phyloP scores from a whole-genome alignment of 768 basidiomycete genomes.

The Pleurotus platypus region DNA sequence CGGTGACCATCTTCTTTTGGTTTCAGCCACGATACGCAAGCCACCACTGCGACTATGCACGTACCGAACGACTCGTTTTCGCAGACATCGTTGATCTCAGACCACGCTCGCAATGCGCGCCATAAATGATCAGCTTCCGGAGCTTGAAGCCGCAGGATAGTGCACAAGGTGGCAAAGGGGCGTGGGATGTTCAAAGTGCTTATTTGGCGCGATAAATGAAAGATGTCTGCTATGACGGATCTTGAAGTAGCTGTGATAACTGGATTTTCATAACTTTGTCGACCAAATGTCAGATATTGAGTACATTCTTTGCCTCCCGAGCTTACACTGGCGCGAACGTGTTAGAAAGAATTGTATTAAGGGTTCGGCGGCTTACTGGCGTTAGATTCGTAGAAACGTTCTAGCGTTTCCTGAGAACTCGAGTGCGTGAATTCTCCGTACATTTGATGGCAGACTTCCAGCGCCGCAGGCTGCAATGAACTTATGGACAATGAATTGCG shows the following conservation, averaged over 20 bases:
- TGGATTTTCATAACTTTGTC: constrained; percentile 72
- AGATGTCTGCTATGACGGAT: constrained; percentile 68
- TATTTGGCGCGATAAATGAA: constrained; percentile 55
- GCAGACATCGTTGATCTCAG: constrained; percentile 68
- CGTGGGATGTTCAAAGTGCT: constrained; percentile 65
- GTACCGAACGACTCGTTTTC: constrained; percentile 80
- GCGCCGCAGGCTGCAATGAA: constrained; percentile 51
- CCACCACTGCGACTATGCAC: constrained; percentile 9
- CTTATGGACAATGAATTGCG: constrained; percentile 28
- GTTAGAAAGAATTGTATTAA: not conserved
- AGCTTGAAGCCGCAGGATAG: constrained; percentile 45
- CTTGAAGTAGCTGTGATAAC: constrained; percentile 73
- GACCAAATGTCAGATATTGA: constrained; percentile 4
- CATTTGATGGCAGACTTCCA: constrained; percentile 69
- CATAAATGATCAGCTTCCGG: constrained; percentile 44
- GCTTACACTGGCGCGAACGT: constrained; percentile 35
- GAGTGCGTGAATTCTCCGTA: constrained; percentile 52
- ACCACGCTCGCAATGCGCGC: constrained; percentile 67
- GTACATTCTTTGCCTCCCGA: constrained; percentile 9
- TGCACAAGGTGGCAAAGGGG: constrained; percentile 56
- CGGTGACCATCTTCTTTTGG: constrained; percentile 59
- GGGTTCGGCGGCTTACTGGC: constrained; percentile 47
- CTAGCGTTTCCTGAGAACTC: constrained; percentile 43
- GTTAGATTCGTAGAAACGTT: constrained; percentile 66
- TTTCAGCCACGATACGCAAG: not conserved